Base-by-base conservation (phyloP, 2,329 filamentous ascomycete genomes). In the Metarhizium sp. region DNA sequence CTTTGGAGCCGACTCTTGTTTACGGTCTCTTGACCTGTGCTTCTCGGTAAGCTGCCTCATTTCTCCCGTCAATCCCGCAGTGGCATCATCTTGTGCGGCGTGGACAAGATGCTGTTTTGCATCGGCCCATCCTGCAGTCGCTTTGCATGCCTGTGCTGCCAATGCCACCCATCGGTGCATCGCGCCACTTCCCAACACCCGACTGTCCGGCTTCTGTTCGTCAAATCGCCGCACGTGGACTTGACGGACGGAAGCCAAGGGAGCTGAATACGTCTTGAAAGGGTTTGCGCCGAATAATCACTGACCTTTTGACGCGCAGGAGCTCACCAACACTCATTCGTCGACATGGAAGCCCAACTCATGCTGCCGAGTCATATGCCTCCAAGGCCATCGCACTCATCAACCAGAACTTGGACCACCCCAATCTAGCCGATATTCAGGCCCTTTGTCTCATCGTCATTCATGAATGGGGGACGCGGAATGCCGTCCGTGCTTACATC, bases 401-500 rank as follows among this genome's bases (percentile, higher is more conserved):
- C 65, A 82, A 80, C 71, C 73, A 79, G 67, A 79, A 79, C 46
- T 67, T 84, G 51, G 80, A 84, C 61, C 78, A 81, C 59, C 80
- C 81, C 29, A 79, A 74, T 58, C 75, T 84, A 45, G 78, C 79
- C 55, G 81, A 84, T 59, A 82, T 84, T 56, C 81, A 84, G 70
- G 77, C 80, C 51, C 71, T 84, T 34, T 83, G 81, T 67, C 73
- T 84, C 54, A 69, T 84, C 60, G 78, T 82, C 60, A 80, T 84
- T 53, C 81, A 84, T 61, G 81, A 84, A 68, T 84, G 81, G 81
- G 81, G 81, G 50, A 78, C 77, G 56, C 71, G 81, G 46, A 83
- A 82, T 65, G 81, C 81, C 42, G 79, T 84, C 34, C 79, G 81
- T 18, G 81, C 81, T 58, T 84, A 84, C 72, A 78, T 82, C 65